Conservation (phyloP, 768 basidiomycete genomes). For the Coprinopsis strossmayeri region DNA sequence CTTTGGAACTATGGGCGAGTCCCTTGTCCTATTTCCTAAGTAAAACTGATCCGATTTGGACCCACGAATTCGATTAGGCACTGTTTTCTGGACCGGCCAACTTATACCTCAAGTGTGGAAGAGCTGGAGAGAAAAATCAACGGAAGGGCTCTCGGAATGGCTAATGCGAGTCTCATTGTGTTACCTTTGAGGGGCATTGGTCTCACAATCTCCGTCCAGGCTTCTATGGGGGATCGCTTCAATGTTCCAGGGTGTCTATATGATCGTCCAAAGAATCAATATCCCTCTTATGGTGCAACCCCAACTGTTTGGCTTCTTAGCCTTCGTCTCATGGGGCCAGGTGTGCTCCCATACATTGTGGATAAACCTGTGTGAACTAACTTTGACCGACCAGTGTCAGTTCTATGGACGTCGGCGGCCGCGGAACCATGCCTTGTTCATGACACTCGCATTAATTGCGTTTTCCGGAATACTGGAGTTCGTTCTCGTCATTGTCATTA, state of each 20-base stretch:
- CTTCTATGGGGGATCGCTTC: conserved; percentile 57
- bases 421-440: conserved; percentile 21
- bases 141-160: conserved; percentile 59
- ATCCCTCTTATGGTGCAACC: conserved; percentile 68
- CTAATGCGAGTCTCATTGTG: conserved; percentile 43
- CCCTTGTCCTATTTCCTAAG: conserved; percentile 25
- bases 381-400: conserved; percentile 50
- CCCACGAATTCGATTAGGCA: conserved; percentile 41
- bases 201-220: conserved; percentile 23
- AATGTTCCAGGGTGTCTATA: conserved; percentile 63
- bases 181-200: background rate
- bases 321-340: conserved; percentile 61
- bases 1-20: conserved; percentile 61
- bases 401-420: conserved; percentile 52
- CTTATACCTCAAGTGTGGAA: conserved; percentile 72
- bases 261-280: conserved; percentile 56
- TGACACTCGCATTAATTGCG: conserved; percentile 32
- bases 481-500: conserved; percentile 52
- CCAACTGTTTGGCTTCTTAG: conserved; percentile 56
- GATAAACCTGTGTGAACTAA: too few species aligned
- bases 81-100: conserved; percentile 61
- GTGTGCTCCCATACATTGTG: too few species aligned
- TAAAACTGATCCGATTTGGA: background rate
- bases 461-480: conserved; percentile 52
- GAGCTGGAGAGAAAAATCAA: conserved; percentile 59